Evolutionary conservation across 192 early-diverging fungal species (phyloP), one percentile per base, ranked within the genome.

Genomic region (Backusella sp.): DNA sequence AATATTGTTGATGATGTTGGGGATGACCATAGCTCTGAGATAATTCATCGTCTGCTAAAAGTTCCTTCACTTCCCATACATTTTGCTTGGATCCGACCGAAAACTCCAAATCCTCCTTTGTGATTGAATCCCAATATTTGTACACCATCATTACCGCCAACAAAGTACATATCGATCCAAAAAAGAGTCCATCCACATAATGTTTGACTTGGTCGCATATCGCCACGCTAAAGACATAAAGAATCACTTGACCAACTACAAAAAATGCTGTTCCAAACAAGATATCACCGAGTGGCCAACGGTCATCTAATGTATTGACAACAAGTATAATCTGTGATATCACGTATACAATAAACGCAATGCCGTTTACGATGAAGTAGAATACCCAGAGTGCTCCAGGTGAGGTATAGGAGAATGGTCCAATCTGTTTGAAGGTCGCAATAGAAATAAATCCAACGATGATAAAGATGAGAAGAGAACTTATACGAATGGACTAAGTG

Each of bases 81-180:
- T 93, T 93, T 69, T 87, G 88, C 82, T 95, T 95, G 15, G 89
- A 90, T 32, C 93, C 92, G 32, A 96, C 95, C 11, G 90, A 90
- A 77, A 95, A 96, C 81, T 96, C 95, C 11, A 96, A 84, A 84
- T 96, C 95, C 79, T 96, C 95, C 76, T 96, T 96, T 14, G 95
- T 96, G 68, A 96, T 96, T 30, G 88, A 90, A 81, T 96, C 95
- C 95, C 95, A 96, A 83, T 94, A 96, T 82, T 96, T 96, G 88
- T 96, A 96, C 8, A 96, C 95, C 93, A 96, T 95, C 95, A 96
- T 96, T 39, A 96, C 94, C 42, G 89, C 92, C 72, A 96, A 76
- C 30, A 96, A 82, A 1, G 89, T 94, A 70, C 88, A 91, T 42
- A 93, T 92, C 8, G 89, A 89, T 36, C 91, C 92, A 86, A 96